These are phyloP conservation scores for Tylopilus felleus DNA, from an alignment of 768 basidiomycete species.

Conservation along the genomic window DNA sequence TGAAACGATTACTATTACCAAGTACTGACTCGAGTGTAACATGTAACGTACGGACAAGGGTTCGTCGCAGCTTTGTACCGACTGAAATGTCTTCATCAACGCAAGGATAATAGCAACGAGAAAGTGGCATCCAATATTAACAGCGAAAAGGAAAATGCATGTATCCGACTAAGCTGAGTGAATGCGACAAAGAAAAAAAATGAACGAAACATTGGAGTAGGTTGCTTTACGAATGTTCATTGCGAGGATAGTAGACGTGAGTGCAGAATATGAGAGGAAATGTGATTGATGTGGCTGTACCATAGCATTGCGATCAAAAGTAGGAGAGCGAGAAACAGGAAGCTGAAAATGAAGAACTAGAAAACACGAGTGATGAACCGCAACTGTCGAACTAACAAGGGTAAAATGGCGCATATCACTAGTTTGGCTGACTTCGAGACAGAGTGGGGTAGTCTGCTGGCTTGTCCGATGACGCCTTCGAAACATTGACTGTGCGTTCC, in stretches of 20 bases:
- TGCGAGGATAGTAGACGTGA: conserved; percentile 32
- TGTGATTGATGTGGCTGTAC: conserved; percentile 33
- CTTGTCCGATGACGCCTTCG: conserved; percentile 26
- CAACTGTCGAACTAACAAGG: conserved; percentile 8
- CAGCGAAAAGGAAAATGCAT: conserved; percentile 28
- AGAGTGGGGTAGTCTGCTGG: conserved; percentile 30
- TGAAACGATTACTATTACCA: too few relatives aligned
- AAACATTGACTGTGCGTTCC: conserved; percentile 43
- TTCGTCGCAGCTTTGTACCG: background rate
- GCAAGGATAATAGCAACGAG: conserved; percentile 20
- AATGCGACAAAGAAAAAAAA: conserved; percentile 17
- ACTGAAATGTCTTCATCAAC: conserved; percentile 3
- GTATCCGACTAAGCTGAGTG: conserved; percentile 24
- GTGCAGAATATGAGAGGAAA: conserved; percentile 28
- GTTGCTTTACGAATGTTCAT: conserved; percentile 38
- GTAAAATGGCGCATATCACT: conserved; percentile 4
- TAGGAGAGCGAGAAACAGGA: conserved; percentile 12
- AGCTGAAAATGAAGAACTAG: background rate
- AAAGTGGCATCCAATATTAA: conserved; percentile 27
- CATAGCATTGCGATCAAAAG: conserved; percentile 36
- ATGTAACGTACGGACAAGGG: conserved; percentile 15
- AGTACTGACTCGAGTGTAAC: conserved; percentile 7
- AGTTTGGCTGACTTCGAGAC: conserved; percentile 24
- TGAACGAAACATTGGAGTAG: conserved; percentile 22
- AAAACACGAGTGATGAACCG: conserved; percentile 6